Evolutionary conservation across 345 rosid species (phyloP).

Genomic region (Nasturtium officinale): DNA sequence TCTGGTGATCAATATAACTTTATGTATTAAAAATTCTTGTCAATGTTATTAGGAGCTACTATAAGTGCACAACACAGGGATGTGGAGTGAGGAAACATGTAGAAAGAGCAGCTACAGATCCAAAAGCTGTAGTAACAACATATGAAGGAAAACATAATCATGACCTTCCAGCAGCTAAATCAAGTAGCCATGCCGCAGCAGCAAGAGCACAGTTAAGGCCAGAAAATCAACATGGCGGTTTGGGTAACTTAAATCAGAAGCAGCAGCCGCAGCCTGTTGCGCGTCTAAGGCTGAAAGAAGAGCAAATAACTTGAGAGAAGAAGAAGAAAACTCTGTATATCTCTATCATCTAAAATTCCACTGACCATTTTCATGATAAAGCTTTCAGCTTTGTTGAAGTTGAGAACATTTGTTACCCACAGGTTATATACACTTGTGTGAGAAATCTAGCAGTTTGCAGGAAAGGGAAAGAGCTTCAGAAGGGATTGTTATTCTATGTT

Average conservation of each 20-base stretch:
- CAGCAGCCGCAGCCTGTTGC: conserved; percentile 62
- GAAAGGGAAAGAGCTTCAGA: conserved; percentile 24
- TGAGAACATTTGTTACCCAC: background rate
- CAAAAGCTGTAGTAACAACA: conserved; percentile 92
- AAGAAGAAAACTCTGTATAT: background rate
- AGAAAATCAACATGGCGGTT: conserved; percentile 39
- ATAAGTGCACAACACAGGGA: conserved; percentile 88
- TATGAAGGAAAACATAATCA: conserved; percentile 97
- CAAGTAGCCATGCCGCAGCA: conserved; percentile 57
- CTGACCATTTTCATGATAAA: conserved; percentile 1
- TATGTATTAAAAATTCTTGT: background rate
- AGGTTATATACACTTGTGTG: conserved; percentile 11
- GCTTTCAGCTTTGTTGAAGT: conserved; percentile 4
- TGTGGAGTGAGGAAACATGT: conserved; percentile 95
- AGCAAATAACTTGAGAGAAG: conserved; percentile 48
- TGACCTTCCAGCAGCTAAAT: conserved; percentile 71
- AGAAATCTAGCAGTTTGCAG: conserved; percentile 29
- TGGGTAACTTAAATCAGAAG: conserved; percentile 44
- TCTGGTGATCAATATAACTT: background rate
- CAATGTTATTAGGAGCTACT: conserved; percentile 72
- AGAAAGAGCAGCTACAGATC: conserved; percentile 92
- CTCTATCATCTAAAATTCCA: background rate
- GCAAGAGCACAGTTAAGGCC: conserved; percentile 48
- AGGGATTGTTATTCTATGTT: conserved; percentile 17
- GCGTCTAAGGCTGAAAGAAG: conserved; percentile 67